Evolutionary conservation across 1,139 yeast species (phyloP).

Genomic region (Yamadazyma friedrichii): DNA sequence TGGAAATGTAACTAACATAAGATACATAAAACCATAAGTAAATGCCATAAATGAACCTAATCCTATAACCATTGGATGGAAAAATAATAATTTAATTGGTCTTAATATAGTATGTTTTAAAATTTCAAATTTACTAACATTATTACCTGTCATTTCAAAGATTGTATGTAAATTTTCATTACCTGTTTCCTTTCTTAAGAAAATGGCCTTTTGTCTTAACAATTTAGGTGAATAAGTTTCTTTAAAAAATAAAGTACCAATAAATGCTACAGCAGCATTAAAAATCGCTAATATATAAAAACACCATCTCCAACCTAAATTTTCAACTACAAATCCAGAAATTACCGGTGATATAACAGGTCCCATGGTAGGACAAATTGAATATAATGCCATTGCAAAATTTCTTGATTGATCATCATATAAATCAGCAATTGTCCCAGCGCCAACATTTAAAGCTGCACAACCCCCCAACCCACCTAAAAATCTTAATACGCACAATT

Average conservation of each 20-base stretch:
- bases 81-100: constrained; percentile 49
- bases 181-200: constrained; percentile 50
- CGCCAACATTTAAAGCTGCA: constrained; percentile 69
- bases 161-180: constrained; percentile 57
- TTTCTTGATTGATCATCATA: constrained; percentile 53
- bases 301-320: constrained; percentile 55
- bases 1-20: constrained; percentile 61
- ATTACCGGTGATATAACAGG: constrained; percentile 38
- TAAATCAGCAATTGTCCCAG: constrained; percentile 66
- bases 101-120: constrained; percentile 43
- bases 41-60: constrained; percentile 64
- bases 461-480: constrained; percentile 67
- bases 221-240: constrained; percentile 64
- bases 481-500: constrained; percentile 56
- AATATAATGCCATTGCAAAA: constrained; percentile 58
- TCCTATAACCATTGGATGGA: constrained; percentile 64
- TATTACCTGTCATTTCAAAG: constrained; percentile 41
- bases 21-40: constrained; percentile 61
- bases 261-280: constrained; percentile 45
- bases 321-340: constrained; percentile 26
- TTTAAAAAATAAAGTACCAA: constrained; percentile 42
- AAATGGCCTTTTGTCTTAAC: constrained; percentile 45
- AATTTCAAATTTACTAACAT: constrained; percentile 24
- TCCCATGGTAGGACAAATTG: constrained; percentile 52
- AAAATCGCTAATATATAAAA: constrained; percentile 59